These are phyloP conservation scores for Phialophora expanda DNA, from an alignment of 2,329 filamentous ascomycete species.

Conservation along the genomic window DNA sequence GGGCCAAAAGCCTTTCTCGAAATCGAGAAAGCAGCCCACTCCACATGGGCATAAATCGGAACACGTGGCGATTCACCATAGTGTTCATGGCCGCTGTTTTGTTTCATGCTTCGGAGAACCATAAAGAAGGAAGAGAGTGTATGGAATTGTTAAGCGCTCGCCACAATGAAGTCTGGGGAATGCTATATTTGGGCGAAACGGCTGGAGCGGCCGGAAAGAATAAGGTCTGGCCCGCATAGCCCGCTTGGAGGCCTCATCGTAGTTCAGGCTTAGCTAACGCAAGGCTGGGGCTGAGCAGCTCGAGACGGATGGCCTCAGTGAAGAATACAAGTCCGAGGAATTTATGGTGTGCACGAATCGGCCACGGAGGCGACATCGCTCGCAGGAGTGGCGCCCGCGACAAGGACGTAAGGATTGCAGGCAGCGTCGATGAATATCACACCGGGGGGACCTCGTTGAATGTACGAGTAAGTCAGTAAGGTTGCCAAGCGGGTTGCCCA, in stretches of 20 bases:
- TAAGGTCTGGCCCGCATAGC: slow-evolving; percentile 7
- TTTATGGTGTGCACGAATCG: background rate
- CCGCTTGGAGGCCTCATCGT: slow-evolving; percentile 3
- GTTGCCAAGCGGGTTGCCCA: background rate
- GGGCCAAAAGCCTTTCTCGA: background rate
- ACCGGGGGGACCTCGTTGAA: background rate
- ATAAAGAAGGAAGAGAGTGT: background rate
- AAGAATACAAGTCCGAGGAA: background rate
- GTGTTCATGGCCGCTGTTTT: background rate
- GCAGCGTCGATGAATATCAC: background rate
- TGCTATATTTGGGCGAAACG: background rate
- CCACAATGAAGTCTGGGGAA: slow-evolving; percentile 1
- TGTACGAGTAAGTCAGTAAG: background rate
- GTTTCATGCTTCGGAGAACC: slow-evolving; percentile 3
- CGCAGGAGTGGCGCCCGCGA: background rate
- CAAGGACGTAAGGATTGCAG: background rate
- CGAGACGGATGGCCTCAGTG: background rate
- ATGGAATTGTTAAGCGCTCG: slow-evolving; percentile 1
- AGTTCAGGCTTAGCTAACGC: slow-evolving; percentile 1
- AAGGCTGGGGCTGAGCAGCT: slow-evolving; percentile 8
- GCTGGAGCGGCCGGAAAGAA: background rate
- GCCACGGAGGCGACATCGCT: background rate
- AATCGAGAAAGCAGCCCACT: background rate
- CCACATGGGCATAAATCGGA: background rate
- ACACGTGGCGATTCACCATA: background rate